Percentiles rank a stretch among this genome's conserved stretches.
These are phyloP conservation scores for Plenodomus lindquistii DNA, from an alignment of 2,329 filamentous ascomycete species.

Conservation along the genomic window DNA sequence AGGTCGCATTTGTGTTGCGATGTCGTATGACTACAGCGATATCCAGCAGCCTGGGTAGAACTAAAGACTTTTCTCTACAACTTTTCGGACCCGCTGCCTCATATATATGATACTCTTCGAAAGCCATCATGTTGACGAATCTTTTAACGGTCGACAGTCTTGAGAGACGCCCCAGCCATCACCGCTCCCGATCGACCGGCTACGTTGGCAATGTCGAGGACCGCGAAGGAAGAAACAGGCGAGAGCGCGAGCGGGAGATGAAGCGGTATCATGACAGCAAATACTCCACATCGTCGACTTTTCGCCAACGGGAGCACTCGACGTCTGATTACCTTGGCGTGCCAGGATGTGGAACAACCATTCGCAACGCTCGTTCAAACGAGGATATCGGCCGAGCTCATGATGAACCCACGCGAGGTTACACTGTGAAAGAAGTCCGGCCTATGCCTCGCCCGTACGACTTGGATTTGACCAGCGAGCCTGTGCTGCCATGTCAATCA, in stretches of 20 bases:
- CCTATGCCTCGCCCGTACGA: conserved; percentile 9
- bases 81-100: neutral
- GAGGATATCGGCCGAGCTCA: conserved; percentile 8
- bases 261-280: conserved; percentile 22
- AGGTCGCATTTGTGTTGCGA: neutral
- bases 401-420: conserved; percentile 6
- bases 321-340: conserved; percentile 25
- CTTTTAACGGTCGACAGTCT: conserved; percentile 16
- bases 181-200: conserved; percentile 28
- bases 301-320: conserved; percentile 3
- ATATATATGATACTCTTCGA: neutral
- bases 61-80: neutral
- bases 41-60: neutral
- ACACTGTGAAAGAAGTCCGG: conserved; percentile 22
- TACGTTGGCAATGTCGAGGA: conserved; percentile 30
- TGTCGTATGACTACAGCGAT: neutral
- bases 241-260: conserved; percentile 26
- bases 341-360: conserved; percentile 17
- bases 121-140: conserved; percentile 14
- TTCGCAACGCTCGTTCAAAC: conserved; percentile 12
- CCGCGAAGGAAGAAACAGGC: conserved; percentile 17
- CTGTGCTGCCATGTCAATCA: conserved; percentile 10
- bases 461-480: conserved; percentile 12
- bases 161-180: conserved; percentile 5
- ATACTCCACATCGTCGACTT: neutral